Evolutionary conservation across 768 basidiomycete genomes (phyloP), one percentile per base, ranked within the genome.

Genomic region (Leccinum pellstonianum): DNA sequence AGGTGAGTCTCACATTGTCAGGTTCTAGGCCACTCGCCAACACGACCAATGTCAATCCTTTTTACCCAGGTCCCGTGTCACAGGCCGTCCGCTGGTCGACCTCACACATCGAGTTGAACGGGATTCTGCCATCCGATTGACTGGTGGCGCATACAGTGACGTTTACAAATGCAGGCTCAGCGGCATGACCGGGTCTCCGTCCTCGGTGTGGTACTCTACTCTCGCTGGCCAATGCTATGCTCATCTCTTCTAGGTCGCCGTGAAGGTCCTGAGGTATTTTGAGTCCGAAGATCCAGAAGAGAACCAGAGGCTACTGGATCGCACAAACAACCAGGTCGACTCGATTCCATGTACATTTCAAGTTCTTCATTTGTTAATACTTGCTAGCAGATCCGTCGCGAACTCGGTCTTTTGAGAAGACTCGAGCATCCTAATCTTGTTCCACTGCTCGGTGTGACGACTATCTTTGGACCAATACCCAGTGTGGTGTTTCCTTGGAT

Each of bases 151-250:
- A 4, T 62, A n/a, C 21, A 49, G 48, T 4, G 59, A 62, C 7
- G 49, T 61, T 0, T 62, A 46, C 61, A 62, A 52, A 23, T 62
- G 61, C 38, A 43, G 8, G 29, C n/a, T n/a, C n/a, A n/a, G n/a
- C n/a, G n/a, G n/a, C n/a, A n/a, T n/a, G n/a, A 54, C 19, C 8
- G 58, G 53, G 17, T 38, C 46, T 14, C 19, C 27, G 3, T 59
- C 19, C 11, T 17, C 38, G 9, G 60, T 59, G 23, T 5, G 19
- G n/a, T n/a, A n/a, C 29, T 31, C 2, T 25, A 3, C 11, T 5
- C 25, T 15, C 15, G 29, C 11, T 14, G 8, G 15, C 19, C 41
- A 12, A 5, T 31, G n/a, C 25, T 23, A 17, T 29, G 3, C 15
- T 52, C 14, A 60, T 31, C 3, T 4, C 21, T 15, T 25, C 2